Conservation (phyloP, 2,329 filamentous ascomycete species). For the Aspergillus nomiae region DNA sequence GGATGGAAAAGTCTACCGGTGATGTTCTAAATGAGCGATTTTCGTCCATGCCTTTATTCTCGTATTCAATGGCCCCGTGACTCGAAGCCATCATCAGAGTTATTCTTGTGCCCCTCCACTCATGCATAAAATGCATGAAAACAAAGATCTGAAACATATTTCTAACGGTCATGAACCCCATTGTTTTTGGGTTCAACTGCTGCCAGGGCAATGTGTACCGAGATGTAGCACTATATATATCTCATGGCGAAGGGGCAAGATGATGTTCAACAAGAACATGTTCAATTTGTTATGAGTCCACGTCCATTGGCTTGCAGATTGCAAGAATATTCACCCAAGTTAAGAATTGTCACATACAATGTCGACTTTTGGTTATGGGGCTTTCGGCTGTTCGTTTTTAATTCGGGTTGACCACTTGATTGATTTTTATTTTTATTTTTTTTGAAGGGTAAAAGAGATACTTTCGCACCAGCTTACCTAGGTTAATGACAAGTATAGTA, state of each 20-base stretch:
- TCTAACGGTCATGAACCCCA: background rate
- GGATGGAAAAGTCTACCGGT: background rate
- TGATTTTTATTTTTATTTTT: background rate
- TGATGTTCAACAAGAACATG: background rate
- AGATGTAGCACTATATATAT: background rate
- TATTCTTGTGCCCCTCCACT: background rate
- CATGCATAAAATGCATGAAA: background rate
- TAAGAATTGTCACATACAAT: background rate
- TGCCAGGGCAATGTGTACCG: background rate
- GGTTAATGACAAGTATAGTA: background rate
- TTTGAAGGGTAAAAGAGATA: background rate
- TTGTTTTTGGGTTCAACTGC: background rate
- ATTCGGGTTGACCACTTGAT: background rate
- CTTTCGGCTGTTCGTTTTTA: background rate
- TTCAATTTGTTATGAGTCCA: background rate
- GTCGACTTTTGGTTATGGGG: background rate
- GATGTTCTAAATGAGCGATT: background rate
- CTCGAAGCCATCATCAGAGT: background rate
- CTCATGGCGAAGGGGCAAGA: background rate
- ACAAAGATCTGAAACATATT: background rate
- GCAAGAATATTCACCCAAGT: background rate
- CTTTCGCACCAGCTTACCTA: background rate
- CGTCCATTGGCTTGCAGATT: background rate
- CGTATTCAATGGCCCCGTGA: too few relatives aligned
- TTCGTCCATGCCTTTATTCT: background rate